Evolutionary conservation across 257 asterid species (phyloP).

Genomic region (Haberlea rhodopensis): DNA sequence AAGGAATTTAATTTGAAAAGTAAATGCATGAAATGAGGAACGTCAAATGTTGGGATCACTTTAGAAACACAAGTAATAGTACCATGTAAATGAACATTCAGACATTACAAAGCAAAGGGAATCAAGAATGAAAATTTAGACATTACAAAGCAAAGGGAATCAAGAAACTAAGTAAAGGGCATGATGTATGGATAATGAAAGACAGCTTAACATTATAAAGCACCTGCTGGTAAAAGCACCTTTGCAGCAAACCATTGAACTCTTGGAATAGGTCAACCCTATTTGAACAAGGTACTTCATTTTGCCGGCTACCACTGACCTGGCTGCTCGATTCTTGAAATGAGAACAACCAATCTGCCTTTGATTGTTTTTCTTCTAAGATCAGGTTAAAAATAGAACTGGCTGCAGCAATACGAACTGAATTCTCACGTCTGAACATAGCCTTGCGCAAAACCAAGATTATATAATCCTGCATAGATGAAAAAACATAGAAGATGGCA

Average conservation of each 20-base stretch:
- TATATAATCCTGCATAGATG: slow-evolving; percentile 56
- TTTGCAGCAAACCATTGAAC: slow-evolving; percentile 77
- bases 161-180: slow-evolving; percentile 14
- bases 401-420: slow-evolving; percentile 72
- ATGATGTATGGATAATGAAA: slow-evolving; percentile 9
- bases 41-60: not conserved
- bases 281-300: slow-evolving; percentile 43
- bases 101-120: not conserved
- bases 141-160: no score
- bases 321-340: slow-evolving; percentile 90
- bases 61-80: not conserved
- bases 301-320: slow-evolving; percentile 88
- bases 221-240: slow-evolving; percentile 92
- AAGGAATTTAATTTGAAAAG: slow-evolving; percentile 14
- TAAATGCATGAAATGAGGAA: not conserved
- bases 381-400: slow-evolving; percentile 65
- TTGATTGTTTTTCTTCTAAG: slow-evolving; percentile 60
- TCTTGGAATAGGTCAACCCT: slow-evolving; percentile 66
- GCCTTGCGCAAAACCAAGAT: slow-evolving; percentile 81
- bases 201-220: slow-evolving; percentile 18
- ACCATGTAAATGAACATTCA: not conserved
- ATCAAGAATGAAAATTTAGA: no score
- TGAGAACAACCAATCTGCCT: slow-evolving; percentile 51
- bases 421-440: slow-evolving; percentile 79
- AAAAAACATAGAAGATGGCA: slow-evolving; percentile 17